Percentiles rank a stretch among this genome's conserved stretches.
Evolutionary conservation across 148 eudicot genomes (phyloP).

Genomic region (Rhododendron simsii): DNA sequence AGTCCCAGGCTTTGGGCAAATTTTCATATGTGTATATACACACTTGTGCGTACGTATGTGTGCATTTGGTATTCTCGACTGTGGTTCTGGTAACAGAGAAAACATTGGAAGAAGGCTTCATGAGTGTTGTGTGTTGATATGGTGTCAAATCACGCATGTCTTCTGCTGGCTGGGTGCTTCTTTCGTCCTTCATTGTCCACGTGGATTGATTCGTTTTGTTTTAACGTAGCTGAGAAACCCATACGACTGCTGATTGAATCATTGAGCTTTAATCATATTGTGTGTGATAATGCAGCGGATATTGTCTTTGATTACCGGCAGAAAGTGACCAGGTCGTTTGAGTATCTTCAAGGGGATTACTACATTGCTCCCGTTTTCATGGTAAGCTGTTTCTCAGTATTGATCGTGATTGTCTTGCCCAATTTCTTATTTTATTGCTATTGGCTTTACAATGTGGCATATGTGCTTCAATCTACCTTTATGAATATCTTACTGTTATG

Average conservation of each 20-base stretch:
- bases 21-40: not conserved
- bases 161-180: not conserved
- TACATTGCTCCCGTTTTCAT: slow-evolving; percentile 90
- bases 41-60: not conserved
- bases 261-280: not conserved
- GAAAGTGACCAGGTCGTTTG: slow-evolving; percentile 81
- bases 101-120: not conserved
- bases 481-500: not conserved
- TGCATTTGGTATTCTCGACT: not conserved
- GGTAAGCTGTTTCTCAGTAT: slow-evolving; percentile 35
- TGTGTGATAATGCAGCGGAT: slow-evolving; percentile 60
- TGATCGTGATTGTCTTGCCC: not conserved
- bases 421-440: not conserved
- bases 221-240: not conserved
- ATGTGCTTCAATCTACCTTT: not conserved
- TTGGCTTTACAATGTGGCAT: not conserved
- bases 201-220: not conserved
- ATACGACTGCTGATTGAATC: not conserved
- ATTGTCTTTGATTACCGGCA: slow-evolving; percentile 98
- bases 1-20: no score
- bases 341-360: slow-evolving; percentile 93
- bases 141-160: not conserved
- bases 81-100: not conserved
- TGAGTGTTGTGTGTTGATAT: not conserved
- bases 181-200: not conserved